Evolutionary conservation across 768 basidiomycete species (phyloP), one percentile per base, ranked within the genome.

Genomic region (Pisolithus tinctorius): DNA sequence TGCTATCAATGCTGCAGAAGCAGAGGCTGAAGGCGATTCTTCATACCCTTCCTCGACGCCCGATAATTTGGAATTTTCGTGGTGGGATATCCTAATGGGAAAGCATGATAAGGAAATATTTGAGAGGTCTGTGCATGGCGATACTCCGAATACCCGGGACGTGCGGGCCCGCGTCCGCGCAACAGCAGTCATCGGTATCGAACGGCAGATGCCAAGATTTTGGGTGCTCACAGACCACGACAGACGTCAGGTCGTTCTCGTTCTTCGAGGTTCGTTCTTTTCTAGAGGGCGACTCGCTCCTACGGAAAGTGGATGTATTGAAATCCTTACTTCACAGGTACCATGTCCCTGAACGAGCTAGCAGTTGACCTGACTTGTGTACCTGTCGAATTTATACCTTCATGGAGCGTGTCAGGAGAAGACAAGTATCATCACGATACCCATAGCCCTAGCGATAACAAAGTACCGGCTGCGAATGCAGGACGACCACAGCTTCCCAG

Each of bases 291-390:
- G n/a, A 1, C 2, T 16, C 26, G 25, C 10, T 37, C 25, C 42
- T 27, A 13, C 3, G 11, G 43, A 45, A 16, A 17, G 44, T 20
- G 44, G 23, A 55, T 10, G 7, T 31, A 44, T 45, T 34, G 34
- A 34, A 45, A 40, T 1, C 41, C 46, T 31, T 30, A 51, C 23
- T 41, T 42, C 49, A 50, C 43, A 81, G 83, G 89, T 11, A 93
- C 90, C 2, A 87, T 91, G 87, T 86, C 85, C 3, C 71, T 93
- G 40, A 92, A 92, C 58, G 89, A 92, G 66, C 79, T 92, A 4
- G 89, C 88, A 14, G 88, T 87, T 9, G 88, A 92, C 68, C 73
- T 92, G 45, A 88, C 88, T 0, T 92, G 90, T 65, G 85, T 90
- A 50, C 78, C 84, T 0, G 82, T 81, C 38, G 72, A 78, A 20